Conservation (phyloP, 352 stramenopile genomes). For the Pseudoperonospora humuli region DNA sequence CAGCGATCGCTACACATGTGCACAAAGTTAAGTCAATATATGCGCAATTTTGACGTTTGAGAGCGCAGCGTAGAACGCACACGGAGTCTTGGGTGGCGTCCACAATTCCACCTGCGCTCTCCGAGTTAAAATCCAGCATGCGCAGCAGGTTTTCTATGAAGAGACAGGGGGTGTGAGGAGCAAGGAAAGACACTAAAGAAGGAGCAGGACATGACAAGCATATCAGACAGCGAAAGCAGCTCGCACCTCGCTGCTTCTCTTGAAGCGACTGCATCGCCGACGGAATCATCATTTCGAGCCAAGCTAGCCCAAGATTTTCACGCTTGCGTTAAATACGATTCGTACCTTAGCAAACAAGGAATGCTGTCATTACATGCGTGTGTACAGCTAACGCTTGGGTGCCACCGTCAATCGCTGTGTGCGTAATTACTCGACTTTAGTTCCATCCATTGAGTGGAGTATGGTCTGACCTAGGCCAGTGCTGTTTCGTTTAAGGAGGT, state of each 20-base stretch:
- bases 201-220: background rate
- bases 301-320: slow-evolving; percentile 3
- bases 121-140: slow-evolving; percentile 84
- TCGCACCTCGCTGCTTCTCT: slow-evolving; percentile 73
- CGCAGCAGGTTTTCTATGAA: slow-evolving; percentile 62
- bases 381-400: too few species aligned
- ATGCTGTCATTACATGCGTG: too few species aligned
- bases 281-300: slow-evolving; percentile 30
- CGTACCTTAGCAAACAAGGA: slow-evolving; percentile 4
- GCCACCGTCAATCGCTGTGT: too few species aligned
- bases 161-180: background rate
- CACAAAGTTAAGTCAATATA: background rate
- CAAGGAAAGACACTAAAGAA: background rate
- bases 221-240: background rate
- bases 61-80: slow-evolving; percentile 9
- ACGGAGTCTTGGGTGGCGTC: slow-evolving; percentile 31
- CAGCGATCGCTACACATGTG: slow-evolving; percentile 44
- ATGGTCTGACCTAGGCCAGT: too few species aligned
- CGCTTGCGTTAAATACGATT: slow-evolving; percentile 11
- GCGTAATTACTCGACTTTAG: too few species aligned
- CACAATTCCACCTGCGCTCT: slow-evolving; percentile 29
- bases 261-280: slow-evolving; percentile 49
- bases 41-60: background rate
- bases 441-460: too few species aligned
- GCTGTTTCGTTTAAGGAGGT: too few species aligned